Percentiles rank a stretch among this genome's conserved stretches.
phyloP scores from a whole-genome alignment of 2,329 filamentous ascomycete species.

The Gnomoniopsis smithogilvyi region DNA sequence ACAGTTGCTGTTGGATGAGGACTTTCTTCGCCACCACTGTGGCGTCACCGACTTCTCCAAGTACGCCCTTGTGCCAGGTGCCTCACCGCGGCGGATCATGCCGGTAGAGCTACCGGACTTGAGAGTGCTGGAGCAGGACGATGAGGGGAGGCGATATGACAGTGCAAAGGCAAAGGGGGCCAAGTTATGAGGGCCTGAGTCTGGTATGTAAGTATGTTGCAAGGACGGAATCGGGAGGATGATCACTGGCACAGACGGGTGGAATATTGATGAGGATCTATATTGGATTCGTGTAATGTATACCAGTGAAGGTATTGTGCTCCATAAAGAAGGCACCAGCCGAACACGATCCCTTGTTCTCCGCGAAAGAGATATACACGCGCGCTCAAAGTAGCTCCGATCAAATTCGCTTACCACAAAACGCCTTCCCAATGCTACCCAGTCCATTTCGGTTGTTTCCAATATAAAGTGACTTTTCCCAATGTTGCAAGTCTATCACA shows the following conservation, averaged over 20 bases:
- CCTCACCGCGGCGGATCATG: conserved; percentile 72
- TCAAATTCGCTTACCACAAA: neutral
- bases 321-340: neutral
- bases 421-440: neutral
- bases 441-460: neutral
- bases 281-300: neutral
- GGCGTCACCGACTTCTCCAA: conserved; percentile 68
- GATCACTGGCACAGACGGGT: too few relatives aligned
- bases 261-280: neutral
- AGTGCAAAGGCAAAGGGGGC: conserved; percentile 46
- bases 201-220: neutral
- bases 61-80: conserved; percentile 66
- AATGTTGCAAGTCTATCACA: neutral
- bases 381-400: neutral
- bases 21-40: conserved; percentile 65
- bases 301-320: neutral
- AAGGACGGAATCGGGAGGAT: neutral
- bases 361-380: neutral
- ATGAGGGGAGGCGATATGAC: conserved; percentile 71
- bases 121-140: conserved; percentile 72
- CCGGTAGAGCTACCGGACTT: conserved; percentile 66
- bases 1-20: conserved; percentile 71
- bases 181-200: conserved; percentile 32
- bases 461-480: neutral
- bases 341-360: neutral